Percentiles rank a stretch among this genome's conserved stretches.
These are phyloP conservation scores for Ogataea angusta DNA, from an alignment of 805 yeast species.

Conservation along the genomic window DNA sequence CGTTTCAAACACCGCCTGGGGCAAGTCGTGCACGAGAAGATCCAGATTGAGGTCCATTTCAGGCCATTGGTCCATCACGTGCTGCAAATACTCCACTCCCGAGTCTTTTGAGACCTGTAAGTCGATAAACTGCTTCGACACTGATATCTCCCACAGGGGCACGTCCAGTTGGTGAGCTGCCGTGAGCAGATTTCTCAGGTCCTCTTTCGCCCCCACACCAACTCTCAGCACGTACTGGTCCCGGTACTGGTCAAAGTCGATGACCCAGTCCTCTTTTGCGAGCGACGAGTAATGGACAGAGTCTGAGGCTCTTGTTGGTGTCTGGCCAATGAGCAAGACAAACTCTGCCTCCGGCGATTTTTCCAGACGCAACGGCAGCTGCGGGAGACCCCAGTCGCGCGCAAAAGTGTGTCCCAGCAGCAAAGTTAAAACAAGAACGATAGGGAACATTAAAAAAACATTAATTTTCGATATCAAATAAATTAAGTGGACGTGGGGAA, in stretches of 20 bases:
- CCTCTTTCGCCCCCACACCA: conserved; percentile 25
- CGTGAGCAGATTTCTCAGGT: conserved; percentile 22
- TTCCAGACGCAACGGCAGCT: background rate
- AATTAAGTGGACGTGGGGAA: background rate
- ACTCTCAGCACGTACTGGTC: conserved; percentile 46
- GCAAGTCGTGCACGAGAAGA: conserved; percentile 53
- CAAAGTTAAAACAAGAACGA: background rate
- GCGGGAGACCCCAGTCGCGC: conserved; percentile 1
- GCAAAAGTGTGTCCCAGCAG: background rate
- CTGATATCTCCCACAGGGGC: conserved; percentile 50
- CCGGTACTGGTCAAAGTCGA: conserved; percentile 39
- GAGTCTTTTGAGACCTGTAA: conserved; percentile 30
- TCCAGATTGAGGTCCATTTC: conserved; percentile 28
- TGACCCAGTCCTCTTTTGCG: conserved; percentile 33
- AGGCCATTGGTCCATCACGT: conserved; percentile 5
- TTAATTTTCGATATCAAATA: background rate
- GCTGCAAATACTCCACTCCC: conserved; percentile 24
- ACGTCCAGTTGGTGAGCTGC: conserved; percentile 19
- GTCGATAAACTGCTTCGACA: conserved; percentile 44
- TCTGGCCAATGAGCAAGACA: background rate
- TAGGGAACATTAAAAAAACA: conserved; percentile 3
- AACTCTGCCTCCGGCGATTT: background rate
- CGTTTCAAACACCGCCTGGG: conserved; percentile 55
- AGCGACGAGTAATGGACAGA: conserved; percentile 33
- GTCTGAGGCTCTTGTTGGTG: background rate